A percentile compares a stretch with the other conserved stretches of the same genome.
Evolutionary conservation across 2,329 filamentous ascomycete species (phyloP).

Genomic region (Ophiocordyceps australis): DNA sequence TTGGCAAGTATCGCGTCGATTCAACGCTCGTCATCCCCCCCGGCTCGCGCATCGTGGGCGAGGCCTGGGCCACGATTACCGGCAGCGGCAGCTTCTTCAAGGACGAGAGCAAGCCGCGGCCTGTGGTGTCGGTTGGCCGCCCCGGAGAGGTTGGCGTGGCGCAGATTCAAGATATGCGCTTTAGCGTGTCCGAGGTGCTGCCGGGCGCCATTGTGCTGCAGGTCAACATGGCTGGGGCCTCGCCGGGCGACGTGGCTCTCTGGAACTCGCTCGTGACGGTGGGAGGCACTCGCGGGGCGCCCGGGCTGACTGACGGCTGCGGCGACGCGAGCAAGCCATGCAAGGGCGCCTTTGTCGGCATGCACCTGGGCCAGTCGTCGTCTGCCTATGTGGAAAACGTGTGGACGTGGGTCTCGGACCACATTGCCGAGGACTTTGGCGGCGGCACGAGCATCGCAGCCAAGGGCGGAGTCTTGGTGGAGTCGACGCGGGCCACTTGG

Average conservation of each 20-base stretch:
- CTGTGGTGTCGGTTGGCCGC: constrained; percentile 38
- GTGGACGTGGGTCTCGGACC: constrained; percentile 26
- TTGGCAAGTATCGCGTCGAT: constrained; percentile 21
- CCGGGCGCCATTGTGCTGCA: constrained; percentile 44
- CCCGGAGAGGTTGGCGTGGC: constrained; percentile 36
- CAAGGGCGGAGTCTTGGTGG: constrained; percentile 27
- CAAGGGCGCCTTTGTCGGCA: constrained; percentile 25
- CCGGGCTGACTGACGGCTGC: constrained; percentile 19
- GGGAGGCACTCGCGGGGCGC: constrained; percentile 21
- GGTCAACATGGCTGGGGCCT: constrained; percentile 35
- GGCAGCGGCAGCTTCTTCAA: constrained; percentile 29
- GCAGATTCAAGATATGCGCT: constrained; percentile 44
- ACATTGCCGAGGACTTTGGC: constrained; percentile 26
- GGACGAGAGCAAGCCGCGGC: constrained; percentile 29
- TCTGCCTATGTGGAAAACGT: constrained; percentile 8
- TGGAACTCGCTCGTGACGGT: constrained; percentile 17
- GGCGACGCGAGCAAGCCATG: constrained; percentile 14
- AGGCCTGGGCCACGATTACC: constrained; percentile 26
- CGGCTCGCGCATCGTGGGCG: constrained; percentile 25
- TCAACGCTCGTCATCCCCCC: constrained; percentile 25
- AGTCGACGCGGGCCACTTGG: constrained; percentile 30
- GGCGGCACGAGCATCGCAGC: constrained; percentile 25
- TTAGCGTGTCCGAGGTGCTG: constrained; percentile 39
- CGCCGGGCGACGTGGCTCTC: constrained; percentile 24
- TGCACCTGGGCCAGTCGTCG: constrained; percentile 24